Evolutionary conservation across 116 monocot genomes (phyloP).

Genomic region (Zostera marina): DNA sequence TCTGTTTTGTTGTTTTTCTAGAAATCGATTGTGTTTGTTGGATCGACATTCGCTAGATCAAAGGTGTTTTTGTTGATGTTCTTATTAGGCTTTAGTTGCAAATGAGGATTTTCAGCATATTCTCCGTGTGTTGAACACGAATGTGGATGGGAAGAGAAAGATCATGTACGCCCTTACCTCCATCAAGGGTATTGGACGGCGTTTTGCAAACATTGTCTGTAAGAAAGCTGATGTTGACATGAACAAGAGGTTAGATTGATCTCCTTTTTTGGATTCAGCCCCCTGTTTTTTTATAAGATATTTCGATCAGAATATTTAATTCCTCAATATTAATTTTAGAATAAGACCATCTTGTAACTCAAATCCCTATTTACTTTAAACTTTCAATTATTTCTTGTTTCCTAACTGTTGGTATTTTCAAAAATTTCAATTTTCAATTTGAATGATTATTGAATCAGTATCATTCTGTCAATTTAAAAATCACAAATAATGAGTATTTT

Average conservation of each 20-base stretch:
- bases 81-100: slow-evolving; percentile 8
- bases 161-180: slow-evolving; percentile 17
- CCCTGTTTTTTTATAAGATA: background rate
- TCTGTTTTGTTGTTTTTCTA: background rate
- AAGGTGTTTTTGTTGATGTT: too few species aligned
- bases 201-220: slow-evolving; percentile 15
- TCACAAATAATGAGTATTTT: too few species aligned
- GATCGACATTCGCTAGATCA: background rate
- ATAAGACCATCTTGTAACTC: too few species aligned
- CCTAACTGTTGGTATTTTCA: too few species aligned
- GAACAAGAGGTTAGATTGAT: slow-evolving; percentile 10
- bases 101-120: slow-evolving; percentile 23
- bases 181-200: slow-evolving; percentile 14
- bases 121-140: slow-evolving; percentile 17
- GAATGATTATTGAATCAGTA: too few species aligned
- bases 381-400: too few species aligned
- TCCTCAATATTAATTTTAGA: background rate
- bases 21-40: background rate
- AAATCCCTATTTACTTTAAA: too few species aligned
- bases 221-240: slow-evolving; percentile 24
- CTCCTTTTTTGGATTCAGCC: background rate
- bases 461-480: too few species aligned
- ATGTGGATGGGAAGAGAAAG: slow-evolving; percentile 14
- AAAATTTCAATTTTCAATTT: too few species aligned
- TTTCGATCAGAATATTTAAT: background rate